Evolutionary conservation across 805 yeast genomes (phyloP).

Genomic region (Ogataea zsoltii): DNA sequence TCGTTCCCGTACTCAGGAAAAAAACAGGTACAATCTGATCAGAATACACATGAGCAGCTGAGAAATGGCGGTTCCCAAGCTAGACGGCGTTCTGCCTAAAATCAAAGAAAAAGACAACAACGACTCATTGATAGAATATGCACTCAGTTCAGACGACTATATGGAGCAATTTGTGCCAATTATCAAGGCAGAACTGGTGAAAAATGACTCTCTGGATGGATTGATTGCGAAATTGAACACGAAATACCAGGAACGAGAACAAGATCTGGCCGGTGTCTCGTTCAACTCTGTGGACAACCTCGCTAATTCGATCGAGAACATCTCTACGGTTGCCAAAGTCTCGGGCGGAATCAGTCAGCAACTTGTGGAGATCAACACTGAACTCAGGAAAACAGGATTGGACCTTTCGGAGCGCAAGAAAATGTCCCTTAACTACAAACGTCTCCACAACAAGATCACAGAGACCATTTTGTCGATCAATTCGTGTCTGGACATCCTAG

Average conservation of each 20-base stretch:
- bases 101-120: slow-evolving; percentile 9
- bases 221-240: slow-evolving; percentile 56
- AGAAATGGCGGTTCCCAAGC: background rate
- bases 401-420: slow-evolving; percentile 65
- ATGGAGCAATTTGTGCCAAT: slow-evolving; percentile 80
- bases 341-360: slow-evolving; percentile 59
- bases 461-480: slow-evolving; percentile 71
- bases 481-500: slow-evolving; percentile 77
- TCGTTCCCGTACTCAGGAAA: too few relatives aligned
- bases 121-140: slow-evolving; percentile 32
- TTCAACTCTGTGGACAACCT: slow-evolving; percentile 58
- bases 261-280: slow-evolving; percentile 62
- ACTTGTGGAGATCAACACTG: slow-evolving; percentile 54
- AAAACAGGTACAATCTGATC: too few relatives aligned
- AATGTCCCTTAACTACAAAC: slow-evolving; percentile 57
- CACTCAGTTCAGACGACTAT: slow-evolving; percentile 63
- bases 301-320: slow-evolving; percentile 58
- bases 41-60: background rate
- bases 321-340: slow-evolving; percentile 58
- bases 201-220: slow-evolving; percentile 52
- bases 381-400: slow-evolving; percentile 63
- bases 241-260: slow-evolving; percentile 60
- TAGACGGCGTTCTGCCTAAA: slow-evolving; percentile 3
- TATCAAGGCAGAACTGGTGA: slow-evolving; percentile 59
- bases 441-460: slow-evolving; percentile 63